Evolutionary conservation across 441 rosid genomes (phyloP).

Genomic region (Gossypium davidsonii): DNA sequence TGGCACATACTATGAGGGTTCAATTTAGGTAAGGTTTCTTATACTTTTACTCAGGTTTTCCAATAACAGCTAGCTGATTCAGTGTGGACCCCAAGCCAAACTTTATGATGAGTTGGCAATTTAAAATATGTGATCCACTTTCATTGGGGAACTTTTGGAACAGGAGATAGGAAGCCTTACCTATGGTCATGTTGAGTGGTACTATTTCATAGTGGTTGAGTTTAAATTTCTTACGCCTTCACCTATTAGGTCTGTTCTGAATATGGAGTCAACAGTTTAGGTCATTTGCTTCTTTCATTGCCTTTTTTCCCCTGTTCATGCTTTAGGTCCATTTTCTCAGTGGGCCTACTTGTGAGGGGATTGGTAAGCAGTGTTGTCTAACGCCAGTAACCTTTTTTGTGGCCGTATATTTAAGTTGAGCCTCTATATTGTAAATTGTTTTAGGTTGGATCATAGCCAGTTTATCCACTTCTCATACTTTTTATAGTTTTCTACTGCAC

Average conservation of each 20-base stretch:
- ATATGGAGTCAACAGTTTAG: background rate
- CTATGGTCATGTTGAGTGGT: background rate
- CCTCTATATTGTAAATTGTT: background rate
- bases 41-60: background rate
- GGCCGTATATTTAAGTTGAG: background rate
- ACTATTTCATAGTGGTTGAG: background rate
- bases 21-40: conserved; percentile 2
- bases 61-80: background rate
- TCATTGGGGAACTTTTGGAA: background rate
- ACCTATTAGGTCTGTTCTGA: background rate
- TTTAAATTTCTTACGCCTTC: background rate
- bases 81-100: background rate
- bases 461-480: background rate
- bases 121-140: conserved; percentile 1
- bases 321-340: background rate
- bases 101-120: background rate
- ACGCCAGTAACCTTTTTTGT: background rate
- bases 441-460: background rate
- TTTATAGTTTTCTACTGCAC: background rate
- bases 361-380: background rate
- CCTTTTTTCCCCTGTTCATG: background rate
- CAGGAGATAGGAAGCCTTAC: background rate
- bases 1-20: background rate
- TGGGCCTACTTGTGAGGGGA: background rate
- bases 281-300: background rate